Percentiles rank a stretch among this genome's conserved stretches.
Evolutionary conservation across 2,329 filamentous ascomycete genomes (phyloP).

Genomic region (Lachnum nothofagi): DNA sequence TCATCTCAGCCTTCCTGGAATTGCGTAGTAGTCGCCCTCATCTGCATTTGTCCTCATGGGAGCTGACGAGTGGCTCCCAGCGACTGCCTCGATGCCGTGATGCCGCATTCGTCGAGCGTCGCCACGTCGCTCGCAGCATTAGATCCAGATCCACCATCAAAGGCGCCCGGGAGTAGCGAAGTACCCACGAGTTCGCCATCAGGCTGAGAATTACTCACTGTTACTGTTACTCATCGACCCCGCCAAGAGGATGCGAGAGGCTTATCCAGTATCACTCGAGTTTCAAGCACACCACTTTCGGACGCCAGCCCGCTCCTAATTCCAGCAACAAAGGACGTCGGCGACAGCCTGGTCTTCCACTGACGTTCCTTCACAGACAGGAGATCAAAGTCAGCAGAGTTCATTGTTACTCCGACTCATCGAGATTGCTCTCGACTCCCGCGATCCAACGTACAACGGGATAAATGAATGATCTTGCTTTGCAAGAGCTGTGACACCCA

Average conservation of each 20-base stretch:
- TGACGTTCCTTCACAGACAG: not conserved
- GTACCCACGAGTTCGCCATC: constrained; percentile 16
- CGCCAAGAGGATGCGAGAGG: constrained; percentile 11
- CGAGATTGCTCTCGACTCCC: not conserved
- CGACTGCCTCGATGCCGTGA: not conserved
- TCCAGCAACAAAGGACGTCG: constrained; percentile 12
- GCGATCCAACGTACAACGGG: constrained; percentile 11
- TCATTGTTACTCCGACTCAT: not conserved
- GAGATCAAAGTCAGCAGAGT: not conserved
- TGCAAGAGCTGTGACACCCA: constrained; percentile 16
- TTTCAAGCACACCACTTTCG: constrained; percentile 24
- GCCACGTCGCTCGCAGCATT: constrained; percentile 4
- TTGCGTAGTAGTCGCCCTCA: constrained; percentile 7
- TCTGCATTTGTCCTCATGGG: not conserved
- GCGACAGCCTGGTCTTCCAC: constrained; percentile 14
- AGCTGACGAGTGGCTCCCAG: not conserved
- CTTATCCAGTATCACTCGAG: constrained; percentile 20
- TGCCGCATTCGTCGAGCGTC: constrained; percentile 3
- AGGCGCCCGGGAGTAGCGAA: not conserved
- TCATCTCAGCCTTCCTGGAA: constrained; percentile 17
- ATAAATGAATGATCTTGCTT: constrained; percentile 8
- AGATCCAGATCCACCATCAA: not conserved
- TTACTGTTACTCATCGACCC: constrained; percentile 10
- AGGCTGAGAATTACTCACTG: constrained; percentile 15
- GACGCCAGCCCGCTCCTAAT: constrained; percentile 18